phyloP scores from a whole-genome alignment of 257 asterid species.

The Solanum peruvianum region DNA sequence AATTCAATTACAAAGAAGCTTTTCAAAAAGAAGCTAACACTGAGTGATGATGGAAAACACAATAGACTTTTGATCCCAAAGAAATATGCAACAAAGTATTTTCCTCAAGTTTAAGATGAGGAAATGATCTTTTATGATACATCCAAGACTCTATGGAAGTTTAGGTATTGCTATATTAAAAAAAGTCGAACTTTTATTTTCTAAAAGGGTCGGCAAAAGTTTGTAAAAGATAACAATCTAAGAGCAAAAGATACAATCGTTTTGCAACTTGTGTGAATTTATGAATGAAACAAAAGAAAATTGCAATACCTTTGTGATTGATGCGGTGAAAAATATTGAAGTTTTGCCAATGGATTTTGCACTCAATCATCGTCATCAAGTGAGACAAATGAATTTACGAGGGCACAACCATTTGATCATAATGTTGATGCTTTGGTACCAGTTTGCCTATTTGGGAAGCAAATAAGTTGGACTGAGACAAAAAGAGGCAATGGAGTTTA shows the following conservation, averaged over 20 bases:
- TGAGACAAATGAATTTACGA: background rate
- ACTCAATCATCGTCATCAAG: background rate
- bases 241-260: constrained; percentile 36
- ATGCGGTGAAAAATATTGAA: background rate
- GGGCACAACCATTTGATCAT: background rate
- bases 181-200: constrained; percentile 29
- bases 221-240: constrained; percentile 43
- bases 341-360: background rate
- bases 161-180: constrained; percentile 50
- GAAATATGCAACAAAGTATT: constrained; percentile 30
- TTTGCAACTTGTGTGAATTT: constrained; percentile 1
- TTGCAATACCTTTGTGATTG: background rate
- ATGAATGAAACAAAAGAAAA: background rate
- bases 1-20: constrained; percentile 4
- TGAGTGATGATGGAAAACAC: constrained; percentile 33
- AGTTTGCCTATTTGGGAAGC: background rate
- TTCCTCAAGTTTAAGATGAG: constrained; percentile 17
- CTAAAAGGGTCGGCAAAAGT: constrained; percentile 61
- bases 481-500: background rate
- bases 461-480: background rate
- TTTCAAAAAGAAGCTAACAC: constrained; percentile 47
- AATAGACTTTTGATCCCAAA: constrained; percentile 5
- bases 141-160: background rate
- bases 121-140: constrained; percentile 37
- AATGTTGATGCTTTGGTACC: background rate